Percentiles rank a stretch among this genome's conserved stretches.
phyloP scores from a whole-genome alignment of 495 filamentous ascomycete species.

The Lepidopterella palustris region DNA sequence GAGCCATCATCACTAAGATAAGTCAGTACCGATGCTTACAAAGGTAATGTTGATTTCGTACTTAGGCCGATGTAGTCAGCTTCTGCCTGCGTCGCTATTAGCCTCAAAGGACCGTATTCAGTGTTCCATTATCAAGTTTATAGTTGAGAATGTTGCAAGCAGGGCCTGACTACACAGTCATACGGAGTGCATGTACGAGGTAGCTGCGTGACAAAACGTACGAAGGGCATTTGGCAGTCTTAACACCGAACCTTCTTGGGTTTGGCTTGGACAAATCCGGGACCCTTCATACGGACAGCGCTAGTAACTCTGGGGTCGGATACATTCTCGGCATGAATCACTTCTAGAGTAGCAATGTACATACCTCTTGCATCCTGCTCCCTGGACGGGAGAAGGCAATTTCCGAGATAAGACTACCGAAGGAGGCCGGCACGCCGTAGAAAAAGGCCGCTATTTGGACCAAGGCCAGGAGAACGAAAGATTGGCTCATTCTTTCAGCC shows the following conservation, averaged over 20 bases:
- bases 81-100: conserved; percentile 41
- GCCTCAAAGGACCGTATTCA: too few relatives aligned
- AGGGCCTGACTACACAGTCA: too few relatives aligned
- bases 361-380: conserved; percentile 58
- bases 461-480: conserved; percentile 49
- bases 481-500: conserved; percentile 65
- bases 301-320: too few relatives aligned
- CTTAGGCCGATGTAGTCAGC: conserved; percentile 85
- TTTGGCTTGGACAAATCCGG: too few relatives aligned
- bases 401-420: conserved; percentile 48
- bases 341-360: not conserved
- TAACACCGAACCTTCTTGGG: too few relatives aligned
- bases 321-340: too few relatives aligned
- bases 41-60: conserved; percentile 26
- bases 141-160: too few relatives aligned
- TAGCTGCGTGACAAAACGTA: too few relatives aligned
- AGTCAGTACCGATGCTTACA: not conserved
- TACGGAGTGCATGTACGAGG: too few relatives aligned
- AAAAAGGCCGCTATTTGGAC: conserved; percentile 47
- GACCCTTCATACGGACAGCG: too few relatives aligned
- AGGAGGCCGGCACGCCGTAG: conserved; percentile 44
- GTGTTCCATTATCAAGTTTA: too few relatives aligned
- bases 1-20: conserved; percentile 52
- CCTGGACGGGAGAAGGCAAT: conserved; percentile 63
- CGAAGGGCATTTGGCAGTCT: too few relatives aligned